These are phyloP conservation scores for Leccinum aurantiacum DNA, from an alignment of 768 basidiomycete species.

Conservation along the genomic window DNA sequence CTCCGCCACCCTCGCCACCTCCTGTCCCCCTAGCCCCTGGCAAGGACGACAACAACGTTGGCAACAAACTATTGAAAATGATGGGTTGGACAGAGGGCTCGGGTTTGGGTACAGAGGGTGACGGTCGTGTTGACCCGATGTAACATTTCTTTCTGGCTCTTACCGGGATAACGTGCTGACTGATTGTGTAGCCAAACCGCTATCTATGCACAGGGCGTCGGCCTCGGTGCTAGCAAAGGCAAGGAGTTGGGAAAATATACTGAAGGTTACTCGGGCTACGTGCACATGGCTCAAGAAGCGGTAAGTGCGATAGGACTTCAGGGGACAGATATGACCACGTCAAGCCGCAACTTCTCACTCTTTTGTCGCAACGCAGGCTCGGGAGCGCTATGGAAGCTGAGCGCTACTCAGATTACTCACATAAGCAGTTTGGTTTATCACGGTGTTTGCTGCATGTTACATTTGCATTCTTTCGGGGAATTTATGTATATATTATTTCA, in stretches of 20 bases:
- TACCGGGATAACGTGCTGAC: slow-evolving; percentile 9
- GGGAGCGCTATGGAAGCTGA: slow-evolving; percentile 37
- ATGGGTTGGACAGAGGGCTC: slow-evolving; percentile 97
- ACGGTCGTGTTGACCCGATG: slow-evolving; percentile 89
- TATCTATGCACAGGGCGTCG: slow-evolving; percentile 84
- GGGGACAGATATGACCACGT: slow-evolving; percentile 23
- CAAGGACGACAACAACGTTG: slow-evolving; percentile 82
- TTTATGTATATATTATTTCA: slow-evolving; percentile 19
- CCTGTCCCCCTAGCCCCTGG: slow-evolving; percentile 67
- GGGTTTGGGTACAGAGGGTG: slow-evolving; percentile 79
- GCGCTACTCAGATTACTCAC: slow-evolving; percentile 12
- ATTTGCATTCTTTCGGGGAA: slow-evolving; percentile 17
- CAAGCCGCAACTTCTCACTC: slow-evolving; percentile 25
- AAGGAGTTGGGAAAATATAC: slow-evolving; percentile 75
- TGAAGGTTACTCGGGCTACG: slow-evolving; percentile 68
- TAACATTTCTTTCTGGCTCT: slow-evolving; percentile 30
- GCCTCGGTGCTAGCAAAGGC: slow-evolving; percentile 90
- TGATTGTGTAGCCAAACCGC: slow-evolving; percentile 63
- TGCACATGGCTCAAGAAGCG: slow-evolving; percentile 70
- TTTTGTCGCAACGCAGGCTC: slow-evolving; percentile 31
- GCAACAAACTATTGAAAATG: slow-evolving; percentile 92
- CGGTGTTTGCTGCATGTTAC: slow-evolving; percentile 12
- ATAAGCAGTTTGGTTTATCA: slow-evolving; percentile 20
- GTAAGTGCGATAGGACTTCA: slow-evolving; percentile 40
- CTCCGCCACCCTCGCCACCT: slow-evolving; percentile 59